phyloP scores from a whole-genome alignment of 192 early-diverging fungal genomes.

The Phycomyces blakesleeanus region DNA sequence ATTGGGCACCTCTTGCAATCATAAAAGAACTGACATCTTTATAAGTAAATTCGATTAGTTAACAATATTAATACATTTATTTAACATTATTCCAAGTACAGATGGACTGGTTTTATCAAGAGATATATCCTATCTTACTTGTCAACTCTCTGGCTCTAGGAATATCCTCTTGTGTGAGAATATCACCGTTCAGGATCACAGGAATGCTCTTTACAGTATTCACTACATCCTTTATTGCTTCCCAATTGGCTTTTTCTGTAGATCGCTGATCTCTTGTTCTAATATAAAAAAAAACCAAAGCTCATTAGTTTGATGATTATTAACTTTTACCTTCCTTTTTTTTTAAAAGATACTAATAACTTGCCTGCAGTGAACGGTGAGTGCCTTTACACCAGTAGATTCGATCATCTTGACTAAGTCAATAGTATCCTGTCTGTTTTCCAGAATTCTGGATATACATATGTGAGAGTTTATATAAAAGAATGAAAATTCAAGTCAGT shows the following conservation, averaged over 20 bases:
- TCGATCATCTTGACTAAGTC: conserved; percentile 79
- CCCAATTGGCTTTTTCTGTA: conserved; percentile 80
- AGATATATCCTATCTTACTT: conserved; percentile 27
- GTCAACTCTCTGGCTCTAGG: conserved; percentile 54
- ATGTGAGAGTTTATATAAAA: background rate
- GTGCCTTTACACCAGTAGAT: conserved; percentile 77
- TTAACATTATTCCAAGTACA: too few species aligned
- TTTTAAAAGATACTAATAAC: too few species aligned
- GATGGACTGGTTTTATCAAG: background rate
- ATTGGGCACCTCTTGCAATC: conserved; percentile 85
- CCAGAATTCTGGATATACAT: conserved; percentile 53
- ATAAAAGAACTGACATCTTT: conserved; percentile 66
- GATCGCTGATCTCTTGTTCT: conserved; percentile 73
- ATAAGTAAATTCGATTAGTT: too few species aligned
- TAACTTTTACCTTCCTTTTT: too few species aligned
- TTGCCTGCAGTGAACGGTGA: conserved; percentile 87
- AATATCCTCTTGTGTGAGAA: conserved; percentile 64
- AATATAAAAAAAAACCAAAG: too few species aligned
- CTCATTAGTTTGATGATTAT: too few species aligned
- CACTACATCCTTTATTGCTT: conserved; percentile 69
- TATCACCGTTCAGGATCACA: conserved; percentile 92
- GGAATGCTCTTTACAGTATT: conserved; percentile 68
- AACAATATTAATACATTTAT: too few species aligned
- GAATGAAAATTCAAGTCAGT: too few species aligned
- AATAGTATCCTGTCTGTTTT: conserved; percentile 74